Base-by-base conservation (phyloP, 2,329 filamentous ascomycete genomes). In the Fusarium tricinctum region DNA sequence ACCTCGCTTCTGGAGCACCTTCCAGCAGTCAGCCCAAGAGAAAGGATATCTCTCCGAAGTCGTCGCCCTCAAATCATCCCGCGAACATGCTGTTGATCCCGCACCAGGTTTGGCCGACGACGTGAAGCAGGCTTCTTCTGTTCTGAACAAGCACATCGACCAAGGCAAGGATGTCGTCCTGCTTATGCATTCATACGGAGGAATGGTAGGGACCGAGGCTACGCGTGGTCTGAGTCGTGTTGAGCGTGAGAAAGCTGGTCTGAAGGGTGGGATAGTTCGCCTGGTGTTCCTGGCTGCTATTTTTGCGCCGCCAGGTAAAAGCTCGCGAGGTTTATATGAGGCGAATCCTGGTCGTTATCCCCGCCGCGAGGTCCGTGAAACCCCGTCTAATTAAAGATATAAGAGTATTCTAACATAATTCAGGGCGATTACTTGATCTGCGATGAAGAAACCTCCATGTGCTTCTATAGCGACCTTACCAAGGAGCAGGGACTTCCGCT, bases 171-270 rank as follows among this genome's bases (percentile, higher is more conserved):
- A 63, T 10, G 28, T 63, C 4, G 50, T 63, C 6, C 3, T 63
- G 6, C 60, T 63, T 2, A 63, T 63, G 58, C 58, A 63, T n/a
- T 63, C 58, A 0, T 63, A 63, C 33, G 60, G 60, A 3, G 60
- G 60, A 0, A 63, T 63, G 50, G 58, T 57, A 0, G 58, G 60
- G 1, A 63, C 58, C 1, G 58, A 63, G 30, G 60, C 58, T 6
- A 58, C 43, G 5, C 39, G 44, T 2, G 33, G 58, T 1, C 3
- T 63, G 8, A 42, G 58, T 14, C 28, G 44, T 1, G 2, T 12
- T 4, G 58, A 63, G 14, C 14, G 58, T 2, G 50, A 58, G 8
- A 50, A 50, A 5, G 12, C 17, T 15, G 60, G 50, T 0, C 17
- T 50, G 0, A 45, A 42, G 8, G 58, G 60, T 4, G 58, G 58